phyloP scores from a whole-genome alignment of 176 grass and related monocot species.

The Phoenix dactylifera region DNA sequence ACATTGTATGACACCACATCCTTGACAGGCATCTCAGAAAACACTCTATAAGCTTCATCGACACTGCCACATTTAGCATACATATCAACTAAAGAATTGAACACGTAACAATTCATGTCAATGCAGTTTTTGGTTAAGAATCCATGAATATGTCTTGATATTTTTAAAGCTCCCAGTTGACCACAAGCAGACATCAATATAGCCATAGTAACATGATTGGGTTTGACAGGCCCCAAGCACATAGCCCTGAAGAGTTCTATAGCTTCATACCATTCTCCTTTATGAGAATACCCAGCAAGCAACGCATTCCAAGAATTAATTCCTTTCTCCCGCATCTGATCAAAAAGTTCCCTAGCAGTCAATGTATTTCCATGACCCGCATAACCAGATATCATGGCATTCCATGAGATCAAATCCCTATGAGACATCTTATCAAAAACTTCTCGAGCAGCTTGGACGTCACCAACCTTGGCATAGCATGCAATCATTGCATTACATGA shows the following conservation, averaged over 20 bases:
- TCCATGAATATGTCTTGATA: conserved; percentile 51
- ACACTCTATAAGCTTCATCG: conserved; percentile 32
- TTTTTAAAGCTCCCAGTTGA: conserved; percentile 38
- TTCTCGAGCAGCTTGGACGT: conserved; percentile 16
- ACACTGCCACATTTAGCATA: conserved; percentile 47
- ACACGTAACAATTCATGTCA: conserved; percentile 45
- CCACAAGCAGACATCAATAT: conserved; percentile 48
- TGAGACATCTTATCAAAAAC: conserved; percentile 34
- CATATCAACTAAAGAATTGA: conserved; percentile 48
- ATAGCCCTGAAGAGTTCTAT: conserved; percentile 39
- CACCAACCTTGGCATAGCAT: conserved; percentile 27
- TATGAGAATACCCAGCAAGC: conserved; percentile 29
- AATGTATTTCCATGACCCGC: conserved; percentile 1
- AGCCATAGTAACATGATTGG: conserved; percentile 39
- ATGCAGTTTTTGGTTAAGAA: conserved; percentile 31
- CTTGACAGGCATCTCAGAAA: conserved; percentile 24
- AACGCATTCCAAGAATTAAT: conserved; percentile 48
- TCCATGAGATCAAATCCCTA: conserved; percentile 46
- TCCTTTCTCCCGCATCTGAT: conserved; percentile 30
- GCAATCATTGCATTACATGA: conserved; percentile 29
- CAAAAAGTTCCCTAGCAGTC: conserved; percentile 19
- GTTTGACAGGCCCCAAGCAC: conserved; percentile 16
- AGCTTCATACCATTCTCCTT: conserved; percentile 27
- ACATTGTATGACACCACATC: conserved; percentile 63
- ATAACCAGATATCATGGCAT: conserved; percentile 38